Percentiles rank a stretch among this genome's conserved stretches.
These are phyloP conservation scores for Eimeria falciformis DNA, from an alignment of 169 alveolate genomes.

Conservation along the genomic window DNA sequence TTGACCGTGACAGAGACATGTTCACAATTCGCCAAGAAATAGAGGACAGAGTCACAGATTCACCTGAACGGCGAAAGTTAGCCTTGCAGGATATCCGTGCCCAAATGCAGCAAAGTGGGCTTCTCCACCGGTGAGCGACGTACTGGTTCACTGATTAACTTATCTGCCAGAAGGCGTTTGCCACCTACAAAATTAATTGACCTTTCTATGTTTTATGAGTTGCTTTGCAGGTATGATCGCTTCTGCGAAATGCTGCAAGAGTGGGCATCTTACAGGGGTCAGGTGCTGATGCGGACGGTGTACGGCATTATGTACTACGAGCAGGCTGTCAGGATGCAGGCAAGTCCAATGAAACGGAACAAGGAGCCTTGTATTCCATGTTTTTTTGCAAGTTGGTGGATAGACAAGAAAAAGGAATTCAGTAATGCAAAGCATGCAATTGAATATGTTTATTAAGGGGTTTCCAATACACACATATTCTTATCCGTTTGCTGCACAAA, in stretches of 20 bases:
- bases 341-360: constrained; percentile 4
- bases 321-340: constrained; percentile 77
- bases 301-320: constrained; percentile 76
- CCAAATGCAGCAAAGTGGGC: constrained; percentile 71
- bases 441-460: not conserved
- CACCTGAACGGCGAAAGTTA: constrained; percentile 57
- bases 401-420: not conserved
- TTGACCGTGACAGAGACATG: constrained; percentile 76
- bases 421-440: not conserved
- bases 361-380: not conserved
- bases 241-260: constrained; percentile 76
- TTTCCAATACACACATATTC: not conserved
- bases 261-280: constrained; percentile 78
- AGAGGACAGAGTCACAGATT: constrained; percentile 75
- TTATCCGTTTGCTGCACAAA: not conserved
- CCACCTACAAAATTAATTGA: not conserved
- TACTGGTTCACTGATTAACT: not conserved
- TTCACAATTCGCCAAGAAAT: constrained; percentile 68
- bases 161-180: not conserved
- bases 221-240: constrained; percentile 46
- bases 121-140: constrained; percentile 65
- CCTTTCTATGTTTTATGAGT: not conserved
- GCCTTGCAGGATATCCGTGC: constrained; percentile 62
- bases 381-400: not conserved
- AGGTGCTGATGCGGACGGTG: constrained; percentile 77